Evolutionary conservation across 176 grass and related monocot genomes (phyloP).

Genomic region (Pharus latifolius): DNA sequence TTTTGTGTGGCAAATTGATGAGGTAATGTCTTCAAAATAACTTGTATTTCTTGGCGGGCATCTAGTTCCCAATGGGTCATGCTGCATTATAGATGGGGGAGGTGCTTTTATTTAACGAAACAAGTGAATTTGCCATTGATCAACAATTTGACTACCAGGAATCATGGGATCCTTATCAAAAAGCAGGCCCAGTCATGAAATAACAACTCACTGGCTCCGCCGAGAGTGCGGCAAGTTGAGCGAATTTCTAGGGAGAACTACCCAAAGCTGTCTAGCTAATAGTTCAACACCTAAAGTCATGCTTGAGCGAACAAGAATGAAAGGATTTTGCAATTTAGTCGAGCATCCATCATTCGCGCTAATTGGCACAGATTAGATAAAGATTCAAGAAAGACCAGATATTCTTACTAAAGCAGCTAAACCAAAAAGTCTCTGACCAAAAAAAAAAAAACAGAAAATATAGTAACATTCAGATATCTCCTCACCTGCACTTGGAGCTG

Average conservation of each 20-base stretch:
- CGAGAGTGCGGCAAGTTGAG: too few relatives aligned
- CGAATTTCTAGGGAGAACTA: too few relatives aligned
- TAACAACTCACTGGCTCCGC: too few relatives aligned
- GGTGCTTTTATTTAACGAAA: neutral
- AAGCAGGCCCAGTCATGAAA: too few relatives aligned
- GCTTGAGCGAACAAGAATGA: neutral
- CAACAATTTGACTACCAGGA: neutral
- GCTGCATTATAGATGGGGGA: neutral
- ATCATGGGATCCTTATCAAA: too few relatives aligned
- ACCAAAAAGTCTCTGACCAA: neutral
- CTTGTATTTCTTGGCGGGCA: neutral
- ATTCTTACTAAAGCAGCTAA: neutral
- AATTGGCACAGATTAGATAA: neutral
- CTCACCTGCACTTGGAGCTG: slow-evolving; percentile 95
- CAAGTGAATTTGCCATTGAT: neutral
- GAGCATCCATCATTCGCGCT: neutral
- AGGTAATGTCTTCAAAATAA: neutral
- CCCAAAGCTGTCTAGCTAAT: too few relatives aligned
- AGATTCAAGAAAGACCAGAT: neutral
- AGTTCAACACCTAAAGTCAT: neutral
- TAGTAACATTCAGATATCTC: neutral
- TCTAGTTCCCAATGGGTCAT: neutral
- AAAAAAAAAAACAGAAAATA: neutral
- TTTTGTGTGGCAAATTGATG: neutral
- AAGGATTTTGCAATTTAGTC: neutral